These are phyloP conservation scores for Hura crepitans DNA, from an alignment of 441 rosid genomes.

Conservation along the genomic window DNA sequence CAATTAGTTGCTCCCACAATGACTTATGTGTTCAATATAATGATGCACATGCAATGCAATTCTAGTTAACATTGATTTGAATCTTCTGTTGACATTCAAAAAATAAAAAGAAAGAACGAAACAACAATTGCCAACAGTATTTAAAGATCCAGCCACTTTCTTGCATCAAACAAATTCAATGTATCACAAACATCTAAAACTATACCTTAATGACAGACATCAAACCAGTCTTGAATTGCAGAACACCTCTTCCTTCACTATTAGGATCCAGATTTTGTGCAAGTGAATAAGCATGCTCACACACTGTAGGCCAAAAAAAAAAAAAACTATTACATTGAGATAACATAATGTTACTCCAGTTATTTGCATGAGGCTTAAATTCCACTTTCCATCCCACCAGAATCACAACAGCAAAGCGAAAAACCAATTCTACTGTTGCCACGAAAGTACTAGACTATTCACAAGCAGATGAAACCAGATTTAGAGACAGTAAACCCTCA, in stretches of 20 bases:
- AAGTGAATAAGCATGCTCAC: constrained; percentile 93
- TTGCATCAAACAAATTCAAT: neutral
- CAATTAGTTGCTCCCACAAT: neutral
- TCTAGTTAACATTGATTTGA: neutral
- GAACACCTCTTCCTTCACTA: constrained; percentile 95
- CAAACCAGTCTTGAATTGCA: constrained; percentile 93
- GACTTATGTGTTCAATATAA: neutral
- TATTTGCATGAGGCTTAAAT: neutral
- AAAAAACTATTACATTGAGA: neutral
- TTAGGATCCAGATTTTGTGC: constrained; percentile 96
- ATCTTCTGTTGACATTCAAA: neutral
- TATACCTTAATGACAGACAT: constrained; percentile 92
- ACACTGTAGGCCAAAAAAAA: constrained; percentile 48
- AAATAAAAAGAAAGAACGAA: neutral
- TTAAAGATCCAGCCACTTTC: neutral
- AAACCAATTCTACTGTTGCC: neutral
- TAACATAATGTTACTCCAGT: neutral
- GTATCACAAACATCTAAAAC: constrained; percentile 1
- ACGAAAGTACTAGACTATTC: neutral
- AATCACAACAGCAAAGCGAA: neutral
- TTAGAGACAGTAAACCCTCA: neutral
- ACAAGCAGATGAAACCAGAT: neutral
- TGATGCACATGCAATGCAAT: neutral
- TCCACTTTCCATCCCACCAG: neutral
- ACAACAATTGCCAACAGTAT: neutral